Evolutionary conservation across 768 basidiomycete species (phyloP).

Genomic region (Rhodosporidiobolus sp.): DNA sequence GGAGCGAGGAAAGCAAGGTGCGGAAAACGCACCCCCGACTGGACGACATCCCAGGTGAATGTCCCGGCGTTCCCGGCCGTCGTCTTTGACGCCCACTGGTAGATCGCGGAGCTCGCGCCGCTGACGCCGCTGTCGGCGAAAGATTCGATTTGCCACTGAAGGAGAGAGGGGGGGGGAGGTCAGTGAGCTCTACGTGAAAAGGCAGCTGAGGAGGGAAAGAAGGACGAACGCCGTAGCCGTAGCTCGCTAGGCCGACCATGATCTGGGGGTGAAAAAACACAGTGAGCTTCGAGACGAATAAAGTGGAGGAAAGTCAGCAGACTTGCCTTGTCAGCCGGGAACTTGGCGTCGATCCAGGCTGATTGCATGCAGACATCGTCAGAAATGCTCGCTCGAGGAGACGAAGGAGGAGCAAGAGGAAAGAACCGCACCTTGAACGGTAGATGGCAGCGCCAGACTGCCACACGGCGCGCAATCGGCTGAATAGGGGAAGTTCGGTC

Average conservation of each 20-base stretch:
- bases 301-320: too few species aligned
- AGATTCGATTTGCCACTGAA: slow-evolving; percentile 7
- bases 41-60: background rate
- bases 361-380: background rate
- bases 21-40: background rate
- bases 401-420: slow-evolving; percentile 1
- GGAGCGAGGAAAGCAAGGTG: background rate
- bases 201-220: too few species aligned
- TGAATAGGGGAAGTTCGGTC: slow-evolving; percentile 11
- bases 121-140: background rate
- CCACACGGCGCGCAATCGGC: too few species aligned
- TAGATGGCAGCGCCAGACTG: background rate
- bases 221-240: slow-evolving; percentile 10
- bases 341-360: slow-evolving; percentile 29
- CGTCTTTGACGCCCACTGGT: background rate
- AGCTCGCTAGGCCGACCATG: slow-evolving; percentile 9
- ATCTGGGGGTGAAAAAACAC: background rate
- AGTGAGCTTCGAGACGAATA: too few species aligned
- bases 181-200: too few species aligned
- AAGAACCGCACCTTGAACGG: background rate
- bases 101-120: background rate
- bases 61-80: background rate
- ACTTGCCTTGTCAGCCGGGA: slow-evolving; percentile 21
- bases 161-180: too few species aligned
- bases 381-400: background rate